A percentile compares a stretch with the other conserved stretches of the same genome.
These are phyloP conservation scores for Flaveria robusta DNA, from an alignment of 129 eudicot genomes.

Conservation along the genomic window DNA sequence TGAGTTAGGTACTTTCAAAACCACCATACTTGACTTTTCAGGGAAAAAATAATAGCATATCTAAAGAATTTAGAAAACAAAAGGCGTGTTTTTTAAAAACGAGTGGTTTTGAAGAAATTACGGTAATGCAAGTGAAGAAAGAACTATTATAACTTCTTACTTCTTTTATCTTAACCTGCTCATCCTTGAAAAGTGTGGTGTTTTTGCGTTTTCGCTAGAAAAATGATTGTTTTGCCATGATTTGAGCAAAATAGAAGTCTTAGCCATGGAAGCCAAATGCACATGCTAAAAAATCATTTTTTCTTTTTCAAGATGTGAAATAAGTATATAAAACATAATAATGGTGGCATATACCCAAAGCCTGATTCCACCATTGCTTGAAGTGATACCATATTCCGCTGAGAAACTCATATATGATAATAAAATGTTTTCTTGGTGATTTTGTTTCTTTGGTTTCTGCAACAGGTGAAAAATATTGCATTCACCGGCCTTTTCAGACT, in stretches of 20 bases:
- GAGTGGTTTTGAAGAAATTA: background rate
- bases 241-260: background rate
- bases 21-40: background rate
- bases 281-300: background rate
- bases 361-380: background rate
- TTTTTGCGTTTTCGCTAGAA: background rate
- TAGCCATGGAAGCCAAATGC: background rate
- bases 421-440: background rate
- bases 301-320: background rate
- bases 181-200: too few species aligned
- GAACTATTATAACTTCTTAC: background rate
- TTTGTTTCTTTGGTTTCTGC: background rate
- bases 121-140: background rate
- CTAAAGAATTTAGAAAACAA: too few species aligned
- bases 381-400: constrained; percentile 3
- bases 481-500: constrained; percentile 92
- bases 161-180: too few species aligned
- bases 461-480: constrained; percentile 85
- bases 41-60: background rate
- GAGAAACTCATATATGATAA: background rate
- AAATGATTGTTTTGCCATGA: background rate
- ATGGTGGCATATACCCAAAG: background rate
- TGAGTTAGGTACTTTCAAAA: constrained; percentile 9
- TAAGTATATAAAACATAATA: background rate
- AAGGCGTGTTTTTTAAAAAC: background rate